phyloP scores from a whole-genome alignment of 2,329 filamentous ascomycete species.

The Pyrenophora teres region DNA sequence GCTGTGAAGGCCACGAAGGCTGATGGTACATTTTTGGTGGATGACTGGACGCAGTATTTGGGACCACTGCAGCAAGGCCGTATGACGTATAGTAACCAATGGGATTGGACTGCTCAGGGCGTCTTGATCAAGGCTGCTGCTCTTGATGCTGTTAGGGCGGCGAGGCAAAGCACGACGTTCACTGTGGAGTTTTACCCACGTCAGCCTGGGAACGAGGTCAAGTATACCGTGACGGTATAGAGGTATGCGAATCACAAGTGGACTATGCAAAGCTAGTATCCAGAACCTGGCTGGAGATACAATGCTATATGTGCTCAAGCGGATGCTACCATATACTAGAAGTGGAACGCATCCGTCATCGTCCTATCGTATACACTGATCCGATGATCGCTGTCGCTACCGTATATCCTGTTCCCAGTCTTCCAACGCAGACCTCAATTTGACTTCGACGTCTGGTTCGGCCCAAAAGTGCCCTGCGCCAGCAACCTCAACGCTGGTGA shows the following conservation, averaged over 20 bases:
- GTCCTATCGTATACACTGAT: no score
- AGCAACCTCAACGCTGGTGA: constrained; percentile 52
- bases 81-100: constrained; percentile 57
- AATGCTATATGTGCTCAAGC: no score
- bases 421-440: constrained; percentile 48
- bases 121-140: constrained; percentile 55
- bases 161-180: constrained; percentile 54
- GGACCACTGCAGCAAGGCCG: constrained; percentile 56
- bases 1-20: constrained; percentile 57
- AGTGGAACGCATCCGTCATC: no score
- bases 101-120: constrained; percentile 55
- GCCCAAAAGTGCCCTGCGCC: constrained; percentile 60
- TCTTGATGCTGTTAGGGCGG: constrained; percentile 54
- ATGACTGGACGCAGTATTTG: constrained; percentile 62
- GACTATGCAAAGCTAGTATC: no score
- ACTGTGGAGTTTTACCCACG: constrained; percentile 62
- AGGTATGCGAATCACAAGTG: neutral
- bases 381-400: no score
- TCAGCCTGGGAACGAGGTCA: constrained; percentile 54
- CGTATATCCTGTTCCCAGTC: constrained; percentile 41
- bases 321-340: no score
- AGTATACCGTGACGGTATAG: constrained; percentile 54
- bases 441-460: constrained; percentile 46
- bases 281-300: no score
- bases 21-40: constrained; percentile 58